Base-by-base conservation (phyloP, 148 eudicot genomes). In the Nepenthes gracilis region DNA sequence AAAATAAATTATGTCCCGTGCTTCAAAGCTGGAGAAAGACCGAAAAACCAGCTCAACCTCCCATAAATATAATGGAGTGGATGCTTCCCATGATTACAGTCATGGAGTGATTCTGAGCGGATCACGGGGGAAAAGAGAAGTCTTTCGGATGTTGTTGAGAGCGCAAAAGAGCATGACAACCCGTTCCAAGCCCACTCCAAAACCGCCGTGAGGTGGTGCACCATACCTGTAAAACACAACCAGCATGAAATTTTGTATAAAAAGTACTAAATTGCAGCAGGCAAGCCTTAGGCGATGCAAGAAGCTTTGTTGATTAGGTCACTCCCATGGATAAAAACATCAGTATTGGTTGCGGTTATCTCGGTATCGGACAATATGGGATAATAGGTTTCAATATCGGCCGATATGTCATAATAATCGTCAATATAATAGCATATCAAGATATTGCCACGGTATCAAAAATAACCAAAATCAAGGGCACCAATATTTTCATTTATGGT, bases 131-230 rank as follows among this genome's bases (percentile, higher is more conserved):
- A 65, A 88, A 8, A 85, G 75, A 5, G 96, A 85, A 4, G 92
- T 79, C 66, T 81, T 86, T 35, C 94, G 73, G 57, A 90, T 90
- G 83, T 86, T 86, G 76, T 86, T 80, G 15, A 89, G 87, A 54
- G 70, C 81, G 57, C 96, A 89, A 74, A 83, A 89, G 13, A 89
- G 90, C 96, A 89, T 89, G 53, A 89, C 90, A 63, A 89, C 96
- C 12, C 96, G 81, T 81, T 91, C 97, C 60, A 88, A 74, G 36
- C 97, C 97, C 57, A 83, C 97, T 59, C 97, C 97, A 64, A 92
- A 92, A 4, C 97, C 97, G 54, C 97, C 97, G 60, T 92, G 97
- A n/a, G 86, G 96, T 50, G 96, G 94, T 23, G 96, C 88, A 14
- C 96, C 97, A 58, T 81, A 88, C 86, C 97, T 92, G 75, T 49